phyloP scores from a whole-genome alignment of 768 basidiomycete species.

The Stropharia rugosoannulata region DNA sequence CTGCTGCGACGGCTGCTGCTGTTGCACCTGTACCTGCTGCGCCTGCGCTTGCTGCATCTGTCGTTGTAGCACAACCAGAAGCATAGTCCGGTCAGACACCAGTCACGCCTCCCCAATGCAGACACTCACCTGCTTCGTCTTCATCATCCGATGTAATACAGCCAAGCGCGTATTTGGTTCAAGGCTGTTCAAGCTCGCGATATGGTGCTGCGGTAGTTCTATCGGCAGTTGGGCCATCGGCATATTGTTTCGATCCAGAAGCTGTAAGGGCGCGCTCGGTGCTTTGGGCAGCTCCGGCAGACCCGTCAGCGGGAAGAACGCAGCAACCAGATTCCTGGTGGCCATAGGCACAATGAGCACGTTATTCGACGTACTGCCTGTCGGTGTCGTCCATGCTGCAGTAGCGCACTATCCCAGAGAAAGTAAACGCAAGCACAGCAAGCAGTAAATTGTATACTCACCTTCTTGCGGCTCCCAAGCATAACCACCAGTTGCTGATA shows the following conservation, averaged over 20 bases:
- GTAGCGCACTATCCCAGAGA: slow-evolving; percentile 42
- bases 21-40: slow-evolving; percentile 10
- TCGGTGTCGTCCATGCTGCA: slow-evolving; percentile 47
- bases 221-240: not conserved
- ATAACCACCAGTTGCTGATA: slow-evolving; percentile 41
- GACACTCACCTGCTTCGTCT: not conserved
- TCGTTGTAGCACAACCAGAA: slow-evolving; percentile 3
- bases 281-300: slow-evolving; percentile 48
- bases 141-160: not conserved
- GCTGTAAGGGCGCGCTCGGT: not conserved
- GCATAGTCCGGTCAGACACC: not conserved
- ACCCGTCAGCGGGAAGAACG: slow-evolving; percentile 50
- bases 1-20: slow-evolving; percentile 10
- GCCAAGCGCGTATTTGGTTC: not conserved
- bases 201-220: not conserved
- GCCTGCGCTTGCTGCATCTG: slow-evolving; percentile 21
- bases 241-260: not conserved
- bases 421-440: not conserved
- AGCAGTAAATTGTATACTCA: slow-evolving; percentile 28
- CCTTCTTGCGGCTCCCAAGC: slow-evolving; percentile 42
- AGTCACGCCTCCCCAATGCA: not conserved
- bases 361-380: slow-evolving; percentile 41
- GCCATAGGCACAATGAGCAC: slow-evolving; percentile 45
- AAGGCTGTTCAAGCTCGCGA: not conserved
- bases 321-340: slow-evolving; percentile 35